A percentile compares a stretch with the other conserved stretches of the same genome.
phyloP scores from a whole-genome alignment of 2,329 filamentous ascomycete genomes.

The Fusarium globosum region DNA sequence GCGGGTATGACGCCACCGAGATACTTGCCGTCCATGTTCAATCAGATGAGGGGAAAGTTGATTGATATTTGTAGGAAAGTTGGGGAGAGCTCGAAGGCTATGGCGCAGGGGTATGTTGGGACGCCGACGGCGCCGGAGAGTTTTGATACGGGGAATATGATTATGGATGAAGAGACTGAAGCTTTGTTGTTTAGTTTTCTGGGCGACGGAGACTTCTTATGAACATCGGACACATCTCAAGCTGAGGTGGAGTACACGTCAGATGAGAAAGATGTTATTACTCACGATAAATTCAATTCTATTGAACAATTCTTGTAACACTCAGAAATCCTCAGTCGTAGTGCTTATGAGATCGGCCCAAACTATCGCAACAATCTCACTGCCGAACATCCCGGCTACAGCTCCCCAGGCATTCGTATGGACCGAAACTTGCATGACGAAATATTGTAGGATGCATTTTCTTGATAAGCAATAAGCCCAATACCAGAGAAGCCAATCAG shows the following conservation, averaged over 20 bases:
- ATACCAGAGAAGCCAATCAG: not conserved
- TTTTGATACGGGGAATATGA: not conserved
- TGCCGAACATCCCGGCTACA: not conserved
- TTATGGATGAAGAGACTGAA: not conserved
- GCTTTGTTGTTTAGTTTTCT: not conserved
- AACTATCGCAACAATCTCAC: not conserved
- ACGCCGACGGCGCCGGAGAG: not conserved
- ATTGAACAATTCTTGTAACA: rapidly evolving
- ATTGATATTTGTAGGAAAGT: not conserved
- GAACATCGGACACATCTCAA: not conserved
- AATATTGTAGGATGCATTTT: not conserved
- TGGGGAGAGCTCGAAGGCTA: not conserved
- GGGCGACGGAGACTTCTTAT: not conserved
- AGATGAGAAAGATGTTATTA: rapidly evolving
- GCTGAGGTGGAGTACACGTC: not conserved
- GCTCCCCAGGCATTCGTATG: not conserved
- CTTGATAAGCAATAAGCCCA: not conserved
- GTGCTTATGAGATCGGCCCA: not conserved
- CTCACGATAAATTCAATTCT: rapidly evolving
- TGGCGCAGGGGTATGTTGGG: not conserved
- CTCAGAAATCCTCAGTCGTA: not conserved
- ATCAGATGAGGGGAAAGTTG: not conserved
- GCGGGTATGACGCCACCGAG: not conserved
- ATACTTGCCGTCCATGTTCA: not conserved
- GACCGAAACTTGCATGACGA: not conserved